Conservation (phyloP, 2,329 filamentous ascomycete species). For the Acephala macrosclerotiorum region DNA sequence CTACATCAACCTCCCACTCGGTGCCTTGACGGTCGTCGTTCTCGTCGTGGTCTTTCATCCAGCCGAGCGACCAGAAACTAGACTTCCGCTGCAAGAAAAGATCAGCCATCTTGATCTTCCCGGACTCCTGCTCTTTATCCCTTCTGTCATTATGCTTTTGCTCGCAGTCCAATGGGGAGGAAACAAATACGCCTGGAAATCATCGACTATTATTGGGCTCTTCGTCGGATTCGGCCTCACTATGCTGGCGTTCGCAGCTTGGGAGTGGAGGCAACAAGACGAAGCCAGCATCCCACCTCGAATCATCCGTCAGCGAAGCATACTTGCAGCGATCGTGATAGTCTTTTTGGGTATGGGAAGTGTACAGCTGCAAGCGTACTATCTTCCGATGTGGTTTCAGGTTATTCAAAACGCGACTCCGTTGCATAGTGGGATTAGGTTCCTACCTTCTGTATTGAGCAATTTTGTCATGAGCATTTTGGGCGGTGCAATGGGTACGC, state of each 20-base stretch:
- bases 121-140: conserved; percentile 43
- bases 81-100: conserved; percentile 27
- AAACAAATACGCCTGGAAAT: conserved; percentile 39
- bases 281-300: conserved; percentile 48
- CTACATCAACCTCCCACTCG: conserved; percentile 51
- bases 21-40: conserved; percentile 43
- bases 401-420: conserved; percentile 48
- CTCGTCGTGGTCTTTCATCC: conserved; percentile 51
- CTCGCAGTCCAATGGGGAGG: conserved; percentile 44
- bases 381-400: conserved; percentile 58
- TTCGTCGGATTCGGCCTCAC: conserved; percentile 40
- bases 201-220: conserved; percentile 44
- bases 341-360: conserved; percentile 29
- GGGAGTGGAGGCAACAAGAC: conserved; percentile 46
- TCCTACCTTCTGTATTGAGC: conserved; percentile 48
- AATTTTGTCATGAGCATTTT: conserved; percentile 38
- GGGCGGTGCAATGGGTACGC: conserved; percentile 36
- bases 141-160: conserved; percentile 41
- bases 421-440: conserved; percentile 46
- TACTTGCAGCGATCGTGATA: conserved; percentile 40
- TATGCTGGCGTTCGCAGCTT: conserved; percentile 35
- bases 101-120: conserved; percentile 46
- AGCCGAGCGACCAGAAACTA: conserved; percentile 7
- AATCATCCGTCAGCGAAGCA: conserved; percentile 46
- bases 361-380: conserved; percentile 47